Base-by-base conservation (phyloP, 176 grass and related monocot species). In the Canna indica region DNA sequence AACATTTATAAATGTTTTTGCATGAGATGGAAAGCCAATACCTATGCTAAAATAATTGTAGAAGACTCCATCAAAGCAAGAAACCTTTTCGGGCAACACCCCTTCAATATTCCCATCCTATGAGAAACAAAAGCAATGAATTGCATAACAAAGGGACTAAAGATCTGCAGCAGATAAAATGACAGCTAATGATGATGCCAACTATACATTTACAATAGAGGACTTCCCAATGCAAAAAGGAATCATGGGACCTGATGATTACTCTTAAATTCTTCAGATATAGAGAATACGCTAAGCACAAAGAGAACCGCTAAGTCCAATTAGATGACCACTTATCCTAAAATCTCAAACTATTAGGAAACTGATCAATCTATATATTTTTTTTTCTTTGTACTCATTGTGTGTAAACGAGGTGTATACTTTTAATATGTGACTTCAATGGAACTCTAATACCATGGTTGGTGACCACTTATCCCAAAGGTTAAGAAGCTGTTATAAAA, bases 21-120 rank as follows among this genome's bases (percentile, higher is more conserved):
- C 20, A 64, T 44, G 29, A 15, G 17, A 4, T n/a, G 22, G 81
- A 69, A 20, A 42, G 15, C 9, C 14, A 66, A 83, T 88, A 99
- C 94, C 94, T 36, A 99, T 93, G 75, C 94, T 99, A 80, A 99
- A 86, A 78, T 99, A 99, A 76, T 93, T 99, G 74, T 99, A 93
- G 79, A 93, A 99, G 63, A 85, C 84, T 80, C 88, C 94, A 79
- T 87, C 79, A 80, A 93, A 99, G 65, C 72, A 99, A 82, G 89
- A 81, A 90, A 85, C 74, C 30, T 90, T 99, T 76, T 92, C 89
- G 50, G 89, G 47, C 59, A 87, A 69, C 30, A 77, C 50, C 47
- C 73, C 74, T 73, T 85, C 81, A 38, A 73, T 78, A 17, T 78
- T 77, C 18, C 79, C 89, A 69, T 85, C 89, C 94, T 99, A 70